A percentile compares a stretch with the other conserved stretches of the same genome.
Evolutionary conservation across 805 yeast genomes (phyloP).

Genomic region (Candida ponderosae): DNA sequence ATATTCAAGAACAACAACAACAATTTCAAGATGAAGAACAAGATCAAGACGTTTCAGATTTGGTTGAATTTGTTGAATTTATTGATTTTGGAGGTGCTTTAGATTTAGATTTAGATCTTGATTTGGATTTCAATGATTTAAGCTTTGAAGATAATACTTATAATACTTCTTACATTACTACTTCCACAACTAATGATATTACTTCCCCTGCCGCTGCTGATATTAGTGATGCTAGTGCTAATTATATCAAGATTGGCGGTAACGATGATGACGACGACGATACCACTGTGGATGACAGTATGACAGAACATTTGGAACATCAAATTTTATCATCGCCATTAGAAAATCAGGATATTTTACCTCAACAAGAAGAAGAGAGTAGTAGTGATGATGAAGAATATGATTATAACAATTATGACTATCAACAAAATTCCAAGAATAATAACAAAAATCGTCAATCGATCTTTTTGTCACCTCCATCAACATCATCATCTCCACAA

Average conservation of each 20-base stretch:
- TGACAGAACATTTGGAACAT: too few species aligned
- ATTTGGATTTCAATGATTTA: slow-evolving; percentile 4
- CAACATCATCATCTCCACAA: too few species aligned
- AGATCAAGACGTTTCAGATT: slow-evolving; percentile 29
- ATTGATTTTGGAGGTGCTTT: slow-evolving; percentile 38
- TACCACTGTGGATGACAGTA: slow-evolving; percentile 2
- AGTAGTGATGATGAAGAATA: too few species aligned
- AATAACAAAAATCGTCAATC: too few species aligned
- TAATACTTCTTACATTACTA: too few species aligned
- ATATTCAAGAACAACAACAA: slow-evolving; percentile 1
- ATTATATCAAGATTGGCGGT: background rate
- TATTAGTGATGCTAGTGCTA: background rate
- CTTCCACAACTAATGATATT: background rate
- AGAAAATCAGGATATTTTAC: slow-evolving; percentile 1
- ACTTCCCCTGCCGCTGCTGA: background rate
- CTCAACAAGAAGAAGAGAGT: too few species aligned
- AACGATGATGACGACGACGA: slow-evolving; percentile 2
- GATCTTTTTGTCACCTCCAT: slow-evolving; percentile 4
- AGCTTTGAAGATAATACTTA: background rate
- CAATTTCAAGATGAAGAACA: slow-evolving; percentile 12
- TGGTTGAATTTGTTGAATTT: slow-evolving; percentile 37
- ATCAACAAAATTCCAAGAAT: too few species aligned
- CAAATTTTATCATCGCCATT: too few species aligned
- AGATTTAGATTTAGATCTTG: slow-evolving; percentile 24
- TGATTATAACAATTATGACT: too few species aligned